Evolutionary conservation across 139 green algal genomes (phyloP), one percentile per base, ranked within the genome.

Genomic region (Desmodesmus armatus): DNA sequence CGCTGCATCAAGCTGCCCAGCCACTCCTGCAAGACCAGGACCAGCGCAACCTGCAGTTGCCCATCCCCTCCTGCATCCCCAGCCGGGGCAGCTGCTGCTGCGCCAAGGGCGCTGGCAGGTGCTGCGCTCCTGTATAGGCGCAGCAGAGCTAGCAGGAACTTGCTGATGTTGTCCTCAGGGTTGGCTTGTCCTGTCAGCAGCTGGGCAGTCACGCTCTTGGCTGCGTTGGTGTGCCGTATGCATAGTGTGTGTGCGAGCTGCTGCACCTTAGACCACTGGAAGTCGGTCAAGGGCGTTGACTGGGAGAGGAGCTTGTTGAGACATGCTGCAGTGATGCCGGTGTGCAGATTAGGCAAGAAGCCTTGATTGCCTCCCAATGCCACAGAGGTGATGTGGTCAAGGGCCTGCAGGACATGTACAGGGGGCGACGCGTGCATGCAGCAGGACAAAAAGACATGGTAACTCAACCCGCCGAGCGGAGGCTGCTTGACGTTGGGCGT

Each of bases 91-190:
- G 75, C 75, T 70, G 75, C 51, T 51, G 47, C 2, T 78, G 5
- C 39, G 33, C 2, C 47, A 7, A 17, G n/a, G 11, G 9, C 6
- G 6, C n/a, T 47, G 5, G 58, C 3, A 33, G n/a, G n/a, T 29
- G 0, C n/a, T 41, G 40, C n/a, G 4, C 29, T 44, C 3, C 0
- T 15, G 40, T 0, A 11, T 41, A 41, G 19, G 25, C 40, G 70
- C 40, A 27, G 13, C 15, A n/a, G n/a, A 37, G 13, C 75, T 23
- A 51, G 33, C 51, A 82, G 51, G 19, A 82, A 51, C 49, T 82
- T 82, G 75, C 53, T 71, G 47, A 65, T 65, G 49, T 51, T 65
- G 35, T 82, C 75, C 19, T n/a, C 75, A 3, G 75, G 75, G 37
- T 82, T 82, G 0, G 75, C 75, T 27, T n/a, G 25, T 23, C 70